phyloP scores from a whole-genome alignment of 768 basidiomycete species.

The Mycena latifolia region DNA sequence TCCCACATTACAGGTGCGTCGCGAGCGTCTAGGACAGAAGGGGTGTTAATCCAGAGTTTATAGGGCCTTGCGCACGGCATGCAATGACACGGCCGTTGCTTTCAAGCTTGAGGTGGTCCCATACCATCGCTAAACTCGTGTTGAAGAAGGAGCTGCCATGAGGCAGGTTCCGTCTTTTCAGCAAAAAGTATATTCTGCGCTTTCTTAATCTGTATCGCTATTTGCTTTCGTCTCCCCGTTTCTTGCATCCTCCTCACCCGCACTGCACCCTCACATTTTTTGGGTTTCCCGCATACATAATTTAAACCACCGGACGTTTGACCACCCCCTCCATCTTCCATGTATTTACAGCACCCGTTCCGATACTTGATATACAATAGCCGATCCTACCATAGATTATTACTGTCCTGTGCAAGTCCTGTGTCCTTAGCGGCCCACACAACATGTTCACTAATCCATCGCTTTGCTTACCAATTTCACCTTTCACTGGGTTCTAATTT shows the following conservation, averaged over 20 bases:
- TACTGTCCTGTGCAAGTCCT: not conserved
- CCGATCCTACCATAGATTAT: slow-evolving; percentile 24
- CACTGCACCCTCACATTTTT: slow-evolving; percentile 26
- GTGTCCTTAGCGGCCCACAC: too few relatives aligned
- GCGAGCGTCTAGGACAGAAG: too few relatives aligned
- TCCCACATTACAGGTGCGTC: too few relatives aligned
- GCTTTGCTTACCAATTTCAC: not conserved
- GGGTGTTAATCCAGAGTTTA: too few relatives aligned
- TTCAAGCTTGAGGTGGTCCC: slow-evolving; percentile 80
- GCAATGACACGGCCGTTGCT: slow-evolving; percentile 75
- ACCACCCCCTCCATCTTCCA: slow-evolving; percentile 23
- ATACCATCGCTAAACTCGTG: slow-evolving; percentile 47
- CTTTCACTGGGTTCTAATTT: too few relatives aligned
- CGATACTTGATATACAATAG: slow-evolving; percentile 30
- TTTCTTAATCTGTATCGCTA: slow-evolving; percentile 43
- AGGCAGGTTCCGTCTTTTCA: too few relatives aligned
- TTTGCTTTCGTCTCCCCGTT: slow-evolving; percentile 35
- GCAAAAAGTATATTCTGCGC: slow-evolving; percentile 25
- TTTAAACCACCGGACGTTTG: slow-evolving; percentile 37
- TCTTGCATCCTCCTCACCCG: too few relatives aligned
- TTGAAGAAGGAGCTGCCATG: slow-evolving; percentile 36
- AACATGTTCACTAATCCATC: too few relatives aligned
- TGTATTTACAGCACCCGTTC: slow-evolving; percentile 30
- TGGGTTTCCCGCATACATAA: slow-evolving; percentile 38
- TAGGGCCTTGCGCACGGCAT: too few relatives aligned